Evolutionary conservation across 257 asterid genomes (phyloP), one percentile per base, ranked within the genome.

Genomic region (Thymus mandschuricus): DNA sequence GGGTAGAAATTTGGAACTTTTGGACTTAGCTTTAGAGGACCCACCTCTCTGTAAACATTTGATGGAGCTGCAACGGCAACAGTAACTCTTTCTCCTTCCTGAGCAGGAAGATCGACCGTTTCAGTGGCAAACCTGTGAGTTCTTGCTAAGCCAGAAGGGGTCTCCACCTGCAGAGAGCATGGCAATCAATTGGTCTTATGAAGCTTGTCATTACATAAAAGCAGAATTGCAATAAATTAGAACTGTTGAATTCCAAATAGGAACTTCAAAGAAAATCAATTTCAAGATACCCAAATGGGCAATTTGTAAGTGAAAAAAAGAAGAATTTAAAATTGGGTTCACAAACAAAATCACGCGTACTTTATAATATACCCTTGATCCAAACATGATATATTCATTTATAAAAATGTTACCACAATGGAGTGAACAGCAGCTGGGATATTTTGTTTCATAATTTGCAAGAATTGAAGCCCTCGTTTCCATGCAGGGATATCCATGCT

Each of bases 401-500:
- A 46, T 56, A 10, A 57, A 28, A 66, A 58, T 64, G 69, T 60
- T 89, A 94, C 97, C 96, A 94, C 96, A 73, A 91, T 71, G 65
- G 98, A 94, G 81, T 94, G 97, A 64, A 89, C 87, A 4, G 96
- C 96, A 68, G 96, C 91, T 77, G 98, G 97, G 81, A 87, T 73
- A 55, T 78, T 85, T 84, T 79, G 96, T 86, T 89, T 93, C 85
- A 81, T 21, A 66, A 93, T 87, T 70, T 82, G 90, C 80, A 91
- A 76, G 84, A 78, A 85, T 62, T 81, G 86, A 60, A 94, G 91
- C 77, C 83, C 86, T 34, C 97, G 83, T 82, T 81, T 87, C 98
- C 98, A 91, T 69, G 98, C 92, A 81, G 98, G 97, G 79, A 91
- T 82, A 71, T 89, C 96, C 97, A 89, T 86, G 97, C 98, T 91